Evolutionary conservation across 2,329 filamentous ascomycete genomes (phyloP).

Genomic region (Didymella segeticola): DNA sequence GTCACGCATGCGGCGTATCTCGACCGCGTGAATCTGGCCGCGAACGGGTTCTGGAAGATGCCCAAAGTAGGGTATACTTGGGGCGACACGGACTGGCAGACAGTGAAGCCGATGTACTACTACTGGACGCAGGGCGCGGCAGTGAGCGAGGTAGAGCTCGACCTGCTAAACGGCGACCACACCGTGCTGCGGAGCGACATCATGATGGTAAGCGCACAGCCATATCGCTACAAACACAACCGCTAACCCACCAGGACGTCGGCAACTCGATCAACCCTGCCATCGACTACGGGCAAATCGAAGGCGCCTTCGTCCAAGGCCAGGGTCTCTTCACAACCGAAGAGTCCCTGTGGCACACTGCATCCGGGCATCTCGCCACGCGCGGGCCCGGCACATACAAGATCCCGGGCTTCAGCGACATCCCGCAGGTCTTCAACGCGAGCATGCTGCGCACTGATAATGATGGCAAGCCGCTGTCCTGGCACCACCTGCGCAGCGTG

Average conservation of each 20-base stretch:
- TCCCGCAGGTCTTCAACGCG: slow-evolving; percentile 85
- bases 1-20: slow-evolving; percentile 91
- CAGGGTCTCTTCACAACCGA: slow-evolving; percentile 80
- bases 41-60: slow-evolving; percentile 96
- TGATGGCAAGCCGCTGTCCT: slow-evolving; percentile 62
- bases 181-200: slow-evolving; percentile 87
- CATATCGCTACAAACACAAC: not conserved
- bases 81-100: slow-evolving; percentile 58
- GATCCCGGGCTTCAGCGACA: slow-evolving; percentile 86
- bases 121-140: slow-evolving; percentile 92
- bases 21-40: slow-evolving; percentile 91
- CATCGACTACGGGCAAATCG: slow-evolving; percentile 82
- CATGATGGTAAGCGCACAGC: slow-evolving; percentile 70
- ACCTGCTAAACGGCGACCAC: slow-evolving; percentile 91
- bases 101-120: slow-evolving; percentile 78
- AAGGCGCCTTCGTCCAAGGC: slow-evolving; percentile 81
- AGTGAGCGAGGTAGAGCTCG: slow-evolving; percentile 86
- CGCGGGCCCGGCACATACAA: slow-evolving; percentile 75
- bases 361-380: slow-evolving; percentile 70
- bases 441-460: slow-evolving; percentile 74
- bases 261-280: slow-evolving; percentile 78
- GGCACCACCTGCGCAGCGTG: slow-evolving; percentile 84
- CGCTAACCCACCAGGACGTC: slow-evolving; percentile 64
- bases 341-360: slow-evolving; percentile 69
- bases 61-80: slow-evolving; percentile 94